phyloP scores from a whole-genome alignment of 1,284 basidiomycete genomes.

The Anthracocystis panici-leucophaei region DNA sequence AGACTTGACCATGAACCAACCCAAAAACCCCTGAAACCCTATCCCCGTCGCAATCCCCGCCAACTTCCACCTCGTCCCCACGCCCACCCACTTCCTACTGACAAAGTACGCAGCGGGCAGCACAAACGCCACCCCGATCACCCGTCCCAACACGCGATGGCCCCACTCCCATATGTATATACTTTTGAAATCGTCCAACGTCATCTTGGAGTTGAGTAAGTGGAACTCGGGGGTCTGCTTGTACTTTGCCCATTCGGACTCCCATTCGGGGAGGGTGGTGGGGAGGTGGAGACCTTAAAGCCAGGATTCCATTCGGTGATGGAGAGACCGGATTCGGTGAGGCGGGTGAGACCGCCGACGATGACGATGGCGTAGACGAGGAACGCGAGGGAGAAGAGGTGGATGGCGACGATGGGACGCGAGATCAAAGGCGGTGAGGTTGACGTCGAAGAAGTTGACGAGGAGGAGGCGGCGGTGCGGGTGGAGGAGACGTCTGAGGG shows the following conservation, averaged over 20 bases:
- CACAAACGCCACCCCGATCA: slow-evolving; percentile 78
- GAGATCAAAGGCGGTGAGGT: slow-evolving; percentile 71
- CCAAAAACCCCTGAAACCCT: slow-evolving; percentile 88
- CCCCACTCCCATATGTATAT: slow-evolving; percentile 99
- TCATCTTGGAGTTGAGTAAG: slow-evolving; percentile 83
- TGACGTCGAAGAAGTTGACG: not conserved
- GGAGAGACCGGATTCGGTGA: slow-evolving; percentile 96
- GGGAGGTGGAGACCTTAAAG: slow-evolving; percentile 87
- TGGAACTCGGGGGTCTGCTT: slow-evolving; percentile 90
- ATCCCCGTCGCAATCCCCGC: slow-evolving; percentile 82
- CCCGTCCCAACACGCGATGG: slow-evolving; percentile 90
- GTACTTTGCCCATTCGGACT: slow-evolving; percentile 93
- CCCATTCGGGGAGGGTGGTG: slow-evolving; percentile 82
- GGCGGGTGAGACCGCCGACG: slow-evolving; percentile 93
- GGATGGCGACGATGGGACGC: slow-evolving; percentile 78
- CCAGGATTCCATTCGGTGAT: slow-evolving; percentile 97
- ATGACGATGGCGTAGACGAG: slow-evolving; percentile 92
- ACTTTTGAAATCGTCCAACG: slow-evolving; percentile 89
- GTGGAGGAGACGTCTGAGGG: slow-evolving; percentile 2
- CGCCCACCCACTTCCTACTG: slow-evolving; percentile 22
- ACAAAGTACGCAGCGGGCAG: slow-evolving; percentile 63
- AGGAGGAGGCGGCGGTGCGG: not conserved
- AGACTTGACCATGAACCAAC: slow-evolving; percentile 99
- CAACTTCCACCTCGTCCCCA: slow-evolving; percentile 75
- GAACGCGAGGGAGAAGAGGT: slow-evolving; percentile 84